phyloP scores from a whole-genome alignment of 257 asterid genomes.

The Cordia subcordata region DNA sequence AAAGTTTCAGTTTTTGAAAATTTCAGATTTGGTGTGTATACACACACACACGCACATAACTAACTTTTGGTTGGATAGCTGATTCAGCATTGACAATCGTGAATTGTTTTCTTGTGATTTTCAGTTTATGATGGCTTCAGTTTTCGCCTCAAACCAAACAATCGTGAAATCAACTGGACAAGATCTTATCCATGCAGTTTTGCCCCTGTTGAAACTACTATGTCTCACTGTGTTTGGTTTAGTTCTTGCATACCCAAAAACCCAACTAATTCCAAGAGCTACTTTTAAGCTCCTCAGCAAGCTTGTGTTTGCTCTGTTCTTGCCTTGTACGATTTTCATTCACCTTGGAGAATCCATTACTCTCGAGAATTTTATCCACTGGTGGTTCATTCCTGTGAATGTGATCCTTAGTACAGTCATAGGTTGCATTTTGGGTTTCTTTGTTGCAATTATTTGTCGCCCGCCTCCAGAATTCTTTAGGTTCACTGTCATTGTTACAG shows the following conservation, averaged over 20 bases:
- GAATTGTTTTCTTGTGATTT: constrained; percentile 5
- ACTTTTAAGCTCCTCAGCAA: constrained; percentile 91
- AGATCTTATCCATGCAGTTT: constrained; percentile 51
- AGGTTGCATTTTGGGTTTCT: constrained; percentile 71
- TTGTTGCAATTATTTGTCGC: constrained; percentile 64
- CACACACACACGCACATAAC: too few relatives aligned
- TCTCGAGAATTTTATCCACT: constrained; percentile 44
- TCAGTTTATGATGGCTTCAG: constrained; percentile 32
- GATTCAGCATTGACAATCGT: not conserved
- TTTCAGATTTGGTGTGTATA: not conserved
- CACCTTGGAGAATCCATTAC: constrained; percentile 87
- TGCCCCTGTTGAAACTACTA: constrained; percentile 76
- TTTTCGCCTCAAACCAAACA: constrained; percentile 3
- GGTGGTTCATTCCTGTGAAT: constrained; percentile 97
- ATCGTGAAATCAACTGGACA: constrained; percentile 28
- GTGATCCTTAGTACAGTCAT: constrained; percentile 72
- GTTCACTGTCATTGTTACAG: constrained; percentile 79
- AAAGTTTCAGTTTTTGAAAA: not conserved
- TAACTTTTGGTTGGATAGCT: not conserved
- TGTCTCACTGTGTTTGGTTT: constrained; percentile 66
- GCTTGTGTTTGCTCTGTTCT: constrained; percentile 80
- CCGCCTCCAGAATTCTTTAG: constrained; percentile 78
- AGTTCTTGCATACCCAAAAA: constrained; percentile 71
- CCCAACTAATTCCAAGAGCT: constrained; percentile 69
- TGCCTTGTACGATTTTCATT: constrained; percentile 78